Percentiles rank a stretch among this genome's conserved stretches.
phyloP scores from a whole-genome alignment of 1,284 basidiomycete species.

The Ustilago shanxiensis region DNA sequence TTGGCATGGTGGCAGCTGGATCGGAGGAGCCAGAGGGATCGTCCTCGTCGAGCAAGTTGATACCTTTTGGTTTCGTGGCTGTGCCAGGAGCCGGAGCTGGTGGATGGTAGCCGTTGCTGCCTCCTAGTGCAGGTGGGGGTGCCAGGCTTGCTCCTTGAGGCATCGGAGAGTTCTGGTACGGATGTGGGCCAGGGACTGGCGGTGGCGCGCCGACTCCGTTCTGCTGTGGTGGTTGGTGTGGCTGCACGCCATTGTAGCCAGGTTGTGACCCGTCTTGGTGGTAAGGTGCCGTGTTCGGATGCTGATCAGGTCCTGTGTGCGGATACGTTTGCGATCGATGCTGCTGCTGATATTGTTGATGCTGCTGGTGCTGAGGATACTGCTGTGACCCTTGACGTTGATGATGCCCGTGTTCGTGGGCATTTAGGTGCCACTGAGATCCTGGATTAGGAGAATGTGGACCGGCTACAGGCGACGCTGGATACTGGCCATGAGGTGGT shows the following conservation, averaged over 20 bases:
- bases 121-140: neutral
- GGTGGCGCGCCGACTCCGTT: slow-evolving; percentile 3
- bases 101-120: slow-evolving; percentile 14
- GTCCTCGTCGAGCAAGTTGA: slow-evolving; percentile 49
- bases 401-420: slow-evolving; percentile 1
- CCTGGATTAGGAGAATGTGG: slow-evolving; percentile 10
- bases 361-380: slow-evolving; percentile 15
- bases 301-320: slow-evolving; percentile 12
- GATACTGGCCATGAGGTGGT: slow-evolving; percentile 11
- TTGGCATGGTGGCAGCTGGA: neutral
- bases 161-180: neutral
- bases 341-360: slow-evolving; percentile 13
- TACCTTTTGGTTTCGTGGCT: slow-evolving; percentile 31
- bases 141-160: neutral
- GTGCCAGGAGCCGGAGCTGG: slow-evolving; percentile 1
- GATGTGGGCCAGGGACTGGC: slow-evolving; percentile 18
- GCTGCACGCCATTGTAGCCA: slow-evolving; percentile 2
- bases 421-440: slow-evolving; percentile 19
- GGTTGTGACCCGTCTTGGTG: neutral
- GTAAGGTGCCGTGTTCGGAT: slow-evolving; percentile 2
- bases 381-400: slow-evolving; percentile 14
- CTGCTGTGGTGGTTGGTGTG: slow-evolving; percentile 9
- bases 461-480: slow-evolving; percentile 8
- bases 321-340: slow-evolving; percentile 29
- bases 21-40: slow-evolving; percentile 1